A percentile compares a stretch with the other conserved stretches of the same genome.
phyloP scores from a whole-genome alignment of 208 protist species.

The Trypanosoma platydactyli region DNA sequence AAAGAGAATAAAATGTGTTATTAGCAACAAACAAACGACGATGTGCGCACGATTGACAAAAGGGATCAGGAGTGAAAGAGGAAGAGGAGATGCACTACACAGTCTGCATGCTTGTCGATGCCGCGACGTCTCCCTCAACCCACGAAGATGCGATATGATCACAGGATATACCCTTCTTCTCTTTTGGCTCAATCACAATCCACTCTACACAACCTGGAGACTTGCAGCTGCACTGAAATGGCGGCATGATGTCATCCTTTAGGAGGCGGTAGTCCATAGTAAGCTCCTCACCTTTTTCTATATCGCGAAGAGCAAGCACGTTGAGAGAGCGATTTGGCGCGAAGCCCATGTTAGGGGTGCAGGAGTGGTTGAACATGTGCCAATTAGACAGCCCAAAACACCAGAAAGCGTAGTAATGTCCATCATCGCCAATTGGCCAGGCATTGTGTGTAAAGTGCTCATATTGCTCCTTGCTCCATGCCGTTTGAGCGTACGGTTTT shows the following conservation, averaged over 20 bases:
- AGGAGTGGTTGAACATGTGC: constrained; percentile 82
- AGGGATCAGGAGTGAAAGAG: too few relatives aligned
- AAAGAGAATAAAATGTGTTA: neutral
- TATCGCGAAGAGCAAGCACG: constrained; percentile 67
- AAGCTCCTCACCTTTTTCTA: constrained; percentile 76
- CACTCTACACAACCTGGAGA: constrained; percentile 44
- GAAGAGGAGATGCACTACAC: too few relatives aligned
- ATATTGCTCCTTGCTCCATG: constrained; percentile 49
- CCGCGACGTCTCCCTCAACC: too few relatives aligned
- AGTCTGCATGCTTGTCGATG: too few relatives aligned
- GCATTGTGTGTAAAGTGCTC: constrained; percentile 68
- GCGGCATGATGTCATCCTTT: constrained; percentile 77
- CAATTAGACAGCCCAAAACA: constrained; percentile 66
- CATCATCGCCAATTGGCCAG: constrained; percentile 66
- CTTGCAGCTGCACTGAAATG: constrained; percentile 71
- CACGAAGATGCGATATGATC: neutral
- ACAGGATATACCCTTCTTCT: neutral
- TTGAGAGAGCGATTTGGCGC: constrained; percentile 60
- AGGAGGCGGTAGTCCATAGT: constrained; percentile 91
- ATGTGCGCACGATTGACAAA: too few relatives aligned
- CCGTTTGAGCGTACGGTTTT: constrained; percentile 58
- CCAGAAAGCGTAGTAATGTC: constrained; percentile 88
- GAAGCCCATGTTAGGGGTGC: constrained; percentile 82
- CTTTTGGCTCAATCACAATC: too few relatives aligned
- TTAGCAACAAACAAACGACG: too few relatives aligned